Evolutionary conservation across 768 basidiomycete genomes (phyloP).

Genomic region (Boletus speciosus): DNA sequence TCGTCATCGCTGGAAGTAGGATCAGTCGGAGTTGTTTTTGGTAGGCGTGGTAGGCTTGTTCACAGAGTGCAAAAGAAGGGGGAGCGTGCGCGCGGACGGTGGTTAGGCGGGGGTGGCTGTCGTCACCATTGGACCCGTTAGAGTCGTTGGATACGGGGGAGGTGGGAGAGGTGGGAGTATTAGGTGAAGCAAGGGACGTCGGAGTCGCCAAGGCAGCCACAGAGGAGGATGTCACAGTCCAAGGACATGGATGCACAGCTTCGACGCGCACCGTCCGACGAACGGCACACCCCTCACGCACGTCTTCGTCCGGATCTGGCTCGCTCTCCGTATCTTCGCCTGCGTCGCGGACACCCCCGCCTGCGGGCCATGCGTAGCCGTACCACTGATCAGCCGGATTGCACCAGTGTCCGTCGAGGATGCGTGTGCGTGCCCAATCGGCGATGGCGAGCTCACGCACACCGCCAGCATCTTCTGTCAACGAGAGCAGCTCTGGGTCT

Average conservation of each 20-base stretch:
- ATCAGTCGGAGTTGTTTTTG: slow-evolving; percentile 57
- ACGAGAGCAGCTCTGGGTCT: slow-evolving; percentile 40
- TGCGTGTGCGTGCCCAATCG: slow-evolving; percentile 69
- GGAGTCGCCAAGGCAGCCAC: slow-evolving; percentile 9
- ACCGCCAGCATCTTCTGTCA: slow-evolving; percentile 46
- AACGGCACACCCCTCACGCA: slow-evolving; percentile 13
- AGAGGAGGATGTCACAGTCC: slow-evolving; percentile 38
- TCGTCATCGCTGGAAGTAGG: slow-evolving; percentile 62
- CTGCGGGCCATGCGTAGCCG: slow-evolving; percentile 39
- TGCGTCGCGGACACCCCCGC: slow-evolving; percentile 29
- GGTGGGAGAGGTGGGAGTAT: slow-evolving; percentile 25
- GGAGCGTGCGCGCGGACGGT: slow-evolving; percentile 52
- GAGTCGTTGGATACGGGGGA: slow-evolving; percentile 12
- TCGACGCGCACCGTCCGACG: slow-evolving; percentile 22
- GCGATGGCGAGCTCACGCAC: slow-evolving; percentile 55
- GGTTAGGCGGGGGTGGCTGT: slow-evolving; percentile 46
- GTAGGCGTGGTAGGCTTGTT: slow-evolving; percentile 57
- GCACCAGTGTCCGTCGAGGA: slow-evolving; percentile 74
- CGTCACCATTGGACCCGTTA: slow-evolving; percentile 9
- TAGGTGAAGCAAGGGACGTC: slow-evolving; percentile 18
- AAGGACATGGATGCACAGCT: slow-evolving; percentile 56
- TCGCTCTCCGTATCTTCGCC: slow-evolving; percentile 29
- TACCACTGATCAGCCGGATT: slow-evolving; percentile 73
- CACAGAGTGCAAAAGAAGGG: slow-evolving; percentile 61
- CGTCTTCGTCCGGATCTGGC: slow-evolving; percentile 23